A percentile compares a stretch with the other conserved stretches of the same genome.
Conservation (phyloP, 345 rosid species). For the Raphanus sativus region DNA sequence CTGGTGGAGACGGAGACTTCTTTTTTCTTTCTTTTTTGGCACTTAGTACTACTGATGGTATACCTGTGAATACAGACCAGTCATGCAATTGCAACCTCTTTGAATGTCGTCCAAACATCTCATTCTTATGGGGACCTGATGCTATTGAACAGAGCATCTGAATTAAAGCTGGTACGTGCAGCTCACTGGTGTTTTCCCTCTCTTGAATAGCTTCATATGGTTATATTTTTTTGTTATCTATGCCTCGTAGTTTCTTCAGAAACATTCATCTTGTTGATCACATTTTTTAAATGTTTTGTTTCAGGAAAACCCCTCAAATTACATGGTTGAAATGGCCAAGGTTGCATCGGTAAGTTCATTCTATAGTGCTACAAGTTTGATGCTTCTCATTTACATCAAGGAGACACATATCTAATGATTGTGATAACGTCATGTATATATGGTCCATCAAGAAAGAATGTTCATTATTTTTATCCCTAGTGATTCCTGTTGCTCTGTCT, state of each 20-base stretch:
- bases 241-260: not conserved
- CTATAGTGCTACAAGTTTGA: conserved; percentile 13
- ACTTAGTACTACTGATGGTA: conserved; percentile 8
- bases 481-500: conserved; percentile 29
- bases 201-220: not conserved
- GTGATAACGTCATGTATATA: conserved; percentile 2
- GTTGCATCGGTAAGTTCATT: conserved; percentile 69
- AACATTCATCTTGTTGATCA: conserved; percentile 7
- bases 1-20: not conserved
- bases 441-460: not conserved
- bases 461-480: not conserved
- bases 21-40: too few relatives aligned
- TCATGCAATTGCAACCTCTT: conserved; percentile 66
- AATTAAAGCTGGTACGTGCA: conserved; percentile 54
- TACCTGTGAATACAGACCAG: conserved; percentile 60
- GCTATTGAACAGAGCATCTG: conserved; percentile 73
- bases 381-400: conserved; percentile 9
- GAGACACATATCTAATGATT: conserved; percentile 2
- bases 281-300: conserved; percentile 14
- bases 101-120: conserved; percentile 77
- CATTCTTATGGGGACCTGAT: conserved; percentile 90
- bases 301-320: conserved; percentile 80
- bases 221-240: not conserved
- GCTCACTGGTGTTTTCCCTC: conserved; percentile 14
- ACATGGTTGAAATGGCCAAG: conserved; percentile 95